phyloP scores from a whole-genome alignment of 208 protist species.

The Leishmania tropica region DNA sequence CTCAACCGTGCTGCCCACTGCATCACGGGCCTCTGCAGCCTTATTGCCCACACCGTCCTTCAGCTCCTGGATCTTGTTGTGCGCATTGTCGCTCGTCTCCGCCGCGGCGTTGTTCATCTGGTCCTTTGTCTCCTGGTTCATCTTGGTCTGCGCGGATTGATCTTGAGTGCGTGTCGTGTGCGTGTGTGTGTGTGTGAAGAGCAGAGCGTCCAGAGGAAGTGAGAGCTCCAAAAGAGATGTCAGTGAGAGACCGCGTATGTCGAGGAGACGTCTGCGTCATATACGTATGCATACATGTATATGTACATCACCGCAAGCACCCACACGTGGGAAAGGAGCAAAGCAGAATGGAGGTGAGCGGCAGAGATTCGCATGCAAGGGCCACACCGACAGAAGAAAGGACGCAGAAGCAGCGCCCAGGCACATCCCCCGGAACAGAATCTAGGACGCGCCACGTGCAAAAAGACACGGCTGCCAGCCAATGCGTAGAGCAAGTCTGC shows the following conservation, averaged over 20 bases:
- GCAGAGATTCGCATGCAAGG: not conserved
- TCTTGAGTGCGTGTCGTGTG: not conserved
- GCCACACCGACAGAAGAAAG: not conserved
- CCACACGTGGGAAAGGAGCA: not conserved
- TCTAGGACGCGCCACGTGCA: no score
- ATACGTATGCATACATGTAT: no score
- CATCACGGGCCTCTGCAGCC: not conserved
- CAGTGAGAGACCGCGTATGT: not conserved
- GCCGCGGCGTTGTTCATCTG: constrained; percentile 6
- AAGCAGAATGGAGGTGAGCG: not conserved
- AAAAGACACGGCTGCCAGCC: no score
- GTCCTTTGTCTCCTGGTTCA: constrained; percentile 10
- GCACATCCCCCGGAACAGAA: no score
- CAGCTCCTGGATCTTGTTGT: not conserved
- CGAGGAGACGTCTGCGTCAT: not conserved
- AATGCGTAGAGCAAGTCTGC: not conserved
- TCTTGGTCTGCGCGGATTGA: not conserved
- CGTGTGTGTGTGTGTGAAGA: not conserved
- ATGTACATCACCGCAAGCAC: no score
- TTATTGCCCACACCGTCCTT: constrained; percentile 3
- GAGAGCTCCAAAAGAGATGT: not conserved
- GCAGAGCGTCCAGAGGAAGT: not conserved
- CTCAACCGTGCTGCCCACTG: not conserved
- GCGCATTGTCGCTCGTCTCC: not conserved
- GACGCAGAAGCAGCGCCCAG: no score